phyloP scores from a whole-genome alignment of 371 early-diverging fungal species.

The Dichotomocladium elegans region DNA sequence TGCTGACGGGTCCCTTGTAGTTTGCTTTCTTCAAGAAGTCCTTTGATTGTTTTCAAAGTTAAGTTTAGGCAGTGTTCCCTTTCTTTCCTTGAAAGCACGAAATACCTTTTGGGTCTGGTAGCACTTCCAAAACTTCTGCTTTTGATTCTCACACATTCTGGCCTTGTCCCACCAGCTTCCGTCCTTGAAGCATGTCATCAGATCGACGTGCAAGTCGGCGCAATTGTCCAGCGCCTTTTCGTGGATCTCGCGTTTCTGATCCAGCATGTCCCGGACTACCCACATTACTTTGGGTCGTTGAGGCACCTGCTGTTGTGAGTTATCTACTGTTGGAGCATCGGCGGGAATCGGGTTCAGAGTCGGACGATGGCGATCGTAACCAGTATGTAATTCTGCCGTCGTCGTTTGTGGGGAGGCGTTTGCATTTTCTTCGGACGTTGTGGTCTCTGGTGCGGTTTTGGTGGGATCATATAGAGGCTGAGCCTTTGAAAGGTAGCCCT shows the following conservation, averaged over 20 bases:
- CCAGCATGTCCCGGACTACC: conserved; percentile 27
- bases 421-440: conserved; percentile 4
- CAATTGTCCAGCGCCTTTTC: conserved; percentile 48
- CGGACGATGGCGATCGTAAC: conserved; percentile 10
- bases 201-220: conserved; percentile 50
- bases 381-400: conserved; percentile 14
- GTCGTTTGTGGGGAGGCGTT: conserved; percentile 5
- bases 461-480: conserved; percentile 41
- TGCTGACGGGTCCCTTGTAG: conserved; percentile 37
- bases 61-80: no score
- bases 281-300: conserved; percentile 16
- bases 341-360: conserved; percentile 11
- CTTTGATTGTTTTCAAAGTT: conserved; percentile 5
- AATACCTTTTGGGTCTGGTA: conserved; percentile 47
- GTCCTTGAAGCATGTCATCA: conserved; percentile 48
- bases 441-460: conserved; percentile 13
- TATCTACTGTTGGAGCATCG: neutral
- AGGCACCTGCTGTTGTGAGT: neutral
- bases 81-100: neutral
- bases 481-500: conserved; percentile 25
- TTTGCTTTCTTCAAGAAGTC: conserved; percentile 36
- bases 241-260: conserved; percentile 51
- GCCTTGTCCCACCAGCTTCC: conserved; percentile 66
- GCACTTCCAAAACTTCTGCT: conserved; percentile 51
- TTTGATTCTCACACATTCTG: conserved; percentile 58